Evolutionary conservation across 371 early-diverging fungal species (phyloP).

Genomic region (Mortierella sp.): DNA sequence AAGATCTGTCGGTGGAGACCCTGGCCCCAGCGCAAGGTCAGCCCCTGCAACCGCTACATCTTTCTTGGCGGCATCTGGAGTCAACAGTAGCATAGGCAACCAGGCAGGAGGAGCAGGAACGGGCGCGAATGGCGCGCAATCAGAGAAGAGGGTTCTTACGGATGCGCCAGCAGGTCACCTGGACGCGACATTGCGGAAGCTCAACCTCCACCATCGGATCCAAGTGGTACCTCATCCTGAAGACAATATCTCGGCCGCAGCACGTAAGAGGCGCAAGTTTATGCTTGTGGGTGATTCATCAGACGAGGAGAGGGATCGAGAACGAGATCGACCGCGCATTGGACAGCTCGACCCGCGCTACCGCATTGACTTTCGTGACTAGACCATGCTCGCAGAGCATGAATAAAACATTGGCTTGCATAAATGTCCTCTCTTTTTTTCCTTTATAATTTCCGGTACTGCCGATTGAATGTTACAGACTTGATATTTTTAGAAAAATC

Average conservation of each 20-base stretch:
- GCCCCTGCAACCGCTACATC: background rate
- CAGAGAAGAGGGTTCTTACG: background rate
- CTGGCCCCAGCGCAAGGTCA: background rate
- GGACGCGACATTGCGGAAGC: constrained; percentile 20
- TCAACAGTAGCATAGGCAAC: background rate
- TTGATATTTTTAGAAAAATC: no score
- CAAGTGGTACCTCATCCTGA: constrained; percentile 33
- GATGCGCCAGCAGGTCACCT: constrained; percentile 23
- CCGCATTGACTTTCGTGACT: constrained; percentile 10
- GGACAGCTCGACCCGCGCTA: constrained; percentile 30
- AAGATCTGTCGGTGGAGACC: background rate
- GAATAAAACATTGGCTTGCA: no score
- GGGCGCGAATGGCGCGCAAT: background rate
- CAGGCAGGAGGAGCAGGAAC: background rate
- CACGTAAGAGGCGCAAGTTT: constrained; percentile 20
- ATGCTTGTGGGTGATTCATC: constrained; percentile 26
- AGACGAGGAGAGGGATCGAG: constrained; percentile 36
- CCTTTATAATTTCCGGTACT: no score
- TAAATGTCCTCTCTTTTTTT: no score
- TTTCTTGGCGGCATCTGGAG: background rate
- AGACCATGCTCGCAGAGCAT: background rate
- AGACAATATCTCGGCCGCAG: constrained; percentile 19
- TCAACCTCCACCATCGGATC: constrained; percentile 38
- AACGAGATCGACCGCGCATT: constrained; percentile 15
- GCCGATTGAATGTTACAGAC: no score